Evolutionary conservation across 495 filamentous ascomycete species (phyloP).

Genomic region (Copromyces sp.): DNA sequence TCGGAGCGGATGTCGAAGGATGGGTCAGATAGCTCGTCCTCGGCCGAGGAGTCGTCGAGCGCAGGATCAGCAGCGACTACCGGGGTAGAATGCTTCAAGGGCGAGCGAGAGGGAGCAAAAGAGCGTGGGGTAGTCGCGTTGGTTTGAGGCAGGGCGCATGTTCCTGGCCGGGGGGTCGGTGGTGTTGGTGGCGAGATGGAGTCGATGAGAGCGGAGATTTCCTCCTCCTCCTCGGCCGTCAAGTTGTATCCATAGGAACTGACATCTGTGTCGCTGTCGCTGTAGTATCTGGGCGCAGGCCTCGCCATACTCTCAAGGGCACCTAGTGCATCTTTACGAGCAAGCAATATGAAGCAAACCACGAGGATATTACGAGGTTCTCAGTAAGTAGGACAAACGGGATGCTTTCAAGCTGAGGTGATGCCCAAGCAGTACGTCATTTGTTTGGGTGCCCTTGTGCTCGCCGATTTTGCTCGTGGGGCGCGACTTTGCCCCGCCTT

Average conservation of each 20-base stretch:
- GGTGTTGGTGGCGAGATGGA: slow-evolving; percentile 6
- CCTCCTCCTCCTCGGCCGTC: slow-evolving; percentile 48
- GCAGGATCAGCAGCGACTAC: slow-evolving; percentile 3
- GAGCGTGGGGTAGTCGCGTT: background rate
- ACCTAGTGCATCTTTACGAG: background rate
- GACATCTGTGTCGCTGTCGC: slow-evolving; percentile 39
- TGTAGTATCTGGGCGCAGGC: slow-evolving; percentile 1
- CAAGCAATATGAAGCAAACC: background rate
- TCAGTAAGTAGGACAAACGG: background rate
- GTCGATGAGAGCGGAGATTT: slow-evolving; percentile 13
- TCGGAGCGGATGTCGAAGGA: slow-evolving; percentile 10
- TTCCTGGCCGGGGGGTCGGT: background rate
- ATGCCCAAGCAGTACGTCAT: background rate
- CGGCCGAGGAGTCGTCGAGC: slow-evolving; percentile 6
- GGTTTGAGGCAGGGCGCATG: background rate
- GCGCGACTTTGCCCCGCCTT: background rate
- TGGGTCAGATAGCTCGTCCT: slow-evolving; percentile 12
- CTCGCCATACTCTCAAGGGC: background rate
- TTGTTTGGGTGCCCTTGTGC: background rate
- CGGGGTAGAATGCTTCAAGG: background rate
- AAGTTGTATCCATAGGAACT: slow-evolving; percentile 59
- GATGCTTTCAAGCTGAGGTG: background rate
- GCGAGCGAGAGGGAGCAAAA: background rate
- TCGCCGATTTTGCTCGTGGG: background rate
- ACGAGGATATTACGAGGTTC: background rate